Evolutionary conservation across 495 filamentous ascomycete species (phyloP).

Genomic region (Aspergillus bertholletiae): DNA sequence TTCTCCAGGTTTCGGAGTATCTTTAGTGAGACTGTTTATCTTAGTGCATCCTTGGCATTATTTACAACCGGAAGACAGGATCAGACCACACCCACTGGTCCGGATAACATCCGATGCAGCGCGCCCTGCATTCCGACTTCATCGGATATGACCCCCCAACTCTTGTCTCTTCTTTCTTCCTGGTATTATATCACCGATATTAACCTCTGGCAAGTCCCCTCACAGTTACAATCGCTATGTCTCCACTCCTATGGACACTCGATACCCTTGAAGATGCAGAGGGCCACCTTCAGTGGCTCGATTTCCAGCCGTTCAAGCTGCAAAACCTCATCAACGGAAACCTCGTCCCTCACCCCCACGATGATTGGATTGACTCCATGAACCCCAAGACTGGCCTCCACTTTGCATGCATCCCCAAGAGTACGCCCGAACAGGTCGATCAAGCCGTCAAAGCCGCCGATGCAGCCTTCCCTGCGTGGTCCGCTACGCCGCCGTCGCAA

Average conservation of each 20-base stretch:
- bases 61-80: neutral
- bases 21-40: neutral
- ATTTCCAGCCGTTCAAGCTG: slow-evolving; percentile 4
- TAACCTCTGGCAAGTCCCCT: neutral
- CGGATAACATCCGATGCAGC: neutral
- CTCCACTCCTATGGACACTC: slow-evolving; percentile 10
- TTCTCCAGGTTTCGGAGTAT: neutral
- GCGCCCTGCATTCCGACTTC: neutral
- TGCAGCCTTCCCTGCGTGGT: slow-evolving; percentile 14
- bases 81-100: neutral
- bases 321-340: slow-evolving; percentile 14
- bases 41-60: neutral
- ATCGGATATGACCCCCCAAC: neutral
- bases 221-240: neutral
- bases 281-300: slow-evolving; percentile 1
- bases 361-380: slow-evolving; percentile 10
- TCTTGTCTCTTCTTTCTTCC: neutral
- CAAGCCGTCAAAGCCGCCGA: slow-evolving; percentile 13
- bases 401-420: slow-evolving; percentile 6
- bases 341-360: neutral
- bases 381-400: slow-evolving; percentile 14
- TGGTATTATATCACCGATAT: neutral
- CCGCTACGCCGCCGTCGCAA: slow-evolving; percentile 4
- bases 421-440: slow-evolving; percentile 6
- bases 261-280: slow-evolving; percentile 3